Evolutionary conservation across 1,139 yeast genomes (phyloP).

Genomic region (Suhomyces bokatorum): DNA sequence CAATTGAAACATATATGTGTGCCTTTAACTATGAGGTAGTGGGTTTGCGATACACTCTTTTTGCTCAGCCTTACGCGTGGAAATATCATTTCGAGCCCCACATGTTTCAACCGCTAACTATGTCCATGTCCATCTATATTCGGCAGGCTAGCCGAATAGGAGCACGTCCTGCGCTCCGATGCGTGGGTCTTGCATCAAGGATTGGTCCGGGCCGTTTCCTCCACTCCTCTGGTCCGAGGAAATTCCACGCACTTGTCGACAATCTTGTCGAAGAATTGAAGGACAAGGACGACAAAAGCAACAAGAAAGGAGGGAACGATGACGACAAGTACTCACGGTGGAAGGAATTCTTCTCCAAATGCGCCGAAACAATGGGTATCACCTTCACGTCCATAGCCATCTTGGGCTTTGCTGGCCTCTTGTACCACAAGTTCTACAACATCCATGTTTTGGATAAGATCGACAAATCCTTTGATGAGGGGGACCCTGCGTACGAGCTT

Average conservation of each 20-base stretch:
- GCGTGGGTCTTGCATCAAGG: neutral
- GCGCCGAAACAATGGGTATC: constrained; percentile 71
- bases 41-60: neutral
- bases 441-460: constrained; percentile 64
- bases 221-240: constrained; percentile 2
- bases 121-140: neutral
- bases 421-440: constrained; percentile 66
- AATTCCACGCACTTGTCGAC: constrained; percentile 22
- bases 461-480: constrained; percentile 64
- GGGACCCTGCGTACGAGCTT: constrained; percentile 66
- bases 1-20: too few species aligned
- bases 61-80: neutral
- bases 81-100: neutral
- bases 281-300: constrained; percentile 13
- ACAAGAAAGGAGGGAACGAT: constrained; percentile 12
- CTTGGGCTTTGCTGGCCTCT: constrained; percentile 68
- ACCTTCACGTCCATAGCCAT: constrained; percentile 74
- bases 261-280: constrained; percentile 18
- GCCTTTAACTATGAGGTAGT: neutral
- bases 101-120: neutral
- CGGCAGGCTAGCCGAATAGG: neutral
- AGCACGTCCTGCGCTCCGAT: neutral
- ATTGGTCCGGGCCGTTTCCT: neutral
- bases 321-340: constrained; percentile 21
- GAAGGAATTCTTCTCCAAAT: constrained; percentile 44